phyloP scores from a whole-genome alignment of 139 green algal species.

The Haematococcus lacustris region DNA sequence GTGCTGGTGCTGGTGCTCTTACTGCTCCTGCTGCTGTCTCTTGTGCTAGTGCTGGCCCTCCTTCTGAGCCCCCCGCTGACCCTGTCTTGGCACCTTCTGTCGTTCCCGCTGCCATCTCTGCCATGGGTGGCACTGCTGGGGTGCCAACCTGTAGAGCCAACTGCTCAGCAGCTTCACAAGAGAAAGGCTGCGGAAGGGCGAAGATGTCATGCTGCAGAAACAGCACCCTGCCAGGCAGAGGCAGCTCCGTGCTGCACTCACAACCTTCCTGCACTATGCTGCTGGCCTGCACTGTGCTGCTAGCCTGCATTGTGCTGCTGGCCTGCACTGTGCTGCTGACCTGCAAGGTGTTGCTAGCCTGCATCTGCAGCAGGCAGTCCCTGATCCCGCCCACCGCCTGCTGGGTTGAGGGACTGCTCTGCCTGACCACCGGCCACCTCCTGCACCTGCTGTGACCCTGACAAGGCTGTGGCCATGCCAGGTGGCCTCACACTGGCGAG shows the following conservation, averaged over 20 bases:
- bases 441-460: background rate
- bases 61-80: too few relatives aligned
- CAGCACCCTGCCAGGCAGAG: background rate
- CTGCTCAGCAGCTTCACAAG: background rate
- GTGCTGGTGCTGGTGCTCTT: background rate
- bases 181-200: background rate
- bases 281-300: background rate
- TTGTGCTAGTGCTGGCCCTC: too few relatives aligned
- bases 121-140: too few relatives aligned
- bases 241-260: background rate
- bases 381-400: too few relatives aligned
- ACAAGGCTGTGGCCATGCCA: background rate
- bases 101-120: too few relatives aligned
- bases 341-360: background rate
- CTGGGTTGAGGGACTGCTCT: too few relatives aligned
- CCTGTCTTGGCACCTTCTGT: too few relatives aligned
- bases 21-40: too few relatives aligned
- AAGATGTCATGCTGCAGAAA: background rate
- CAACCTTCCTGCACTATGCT: too few relatives aligned
- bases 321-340: background rate
- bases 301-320: background rate
- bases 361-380: background rate
- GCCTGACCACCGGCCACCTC: too few relatives aligned
- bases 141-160: background rate
- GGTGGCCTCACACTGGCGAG: background rate